These are phyloP conservation scores for Sarocladium strictum DNA, from an alignment of 2,329 filamentous ascomycete genomes.

Conservation along the genomic window DNA sequence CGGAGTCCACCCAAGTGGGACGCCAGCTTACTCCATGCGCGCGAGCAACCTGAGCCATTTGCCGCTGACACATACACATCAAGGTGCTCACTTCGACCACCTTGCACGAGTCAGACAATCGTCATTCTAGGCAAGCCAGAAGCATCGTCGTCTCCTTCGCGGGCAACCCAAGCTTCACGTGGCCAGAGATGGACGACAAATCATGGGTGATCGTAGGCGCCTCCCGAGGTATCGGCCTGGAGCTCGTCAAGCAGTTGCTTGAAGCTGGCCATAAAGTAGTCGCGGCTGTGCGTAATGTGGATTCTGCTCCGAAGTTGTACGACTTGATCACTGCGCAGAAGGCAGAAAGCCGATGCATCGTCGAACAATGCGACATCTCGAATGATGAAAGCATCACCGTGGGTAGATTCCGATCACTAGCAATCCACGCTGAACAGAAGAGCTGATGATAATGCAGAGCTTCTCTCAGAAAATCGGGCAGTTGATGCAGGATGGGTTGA, in stretches of 20 bases:
- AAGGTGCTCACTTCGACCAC: too few relatives aligned
- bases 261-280: neutral
- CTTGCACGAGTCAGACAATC: too few relatives aligned
- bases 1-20: too few relatives aligned
- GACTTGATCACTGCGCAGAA: constrained; percentile 9
- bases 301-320: constrained; percentile 5
- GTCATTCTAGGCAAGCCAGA: too few relatives aligned
- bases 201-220: constrained; percentile 9
- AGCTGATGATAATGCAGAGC: neutral
- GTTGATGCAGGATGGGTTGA: neutral
- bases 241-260: constrained; percentile 9
- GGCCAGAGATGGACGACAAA: constrained; percentile 1
- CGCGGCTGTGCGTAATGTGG: constrained; percentile 5
- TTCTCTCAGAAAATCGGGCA: neutral
- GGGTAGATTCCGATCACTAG: neutral
- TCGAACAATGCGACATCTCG: constrained; percentile 8
- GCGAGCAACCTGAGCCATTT: too few relatives aligned
- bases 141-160: too few relatives aligned
- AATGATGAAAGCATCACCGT: constrained; percentile 8
- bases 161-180: too few relatives aligned
- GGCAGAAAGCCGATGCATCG: constrained; percentile 1
- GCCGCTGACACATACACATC: too few relatives aligned
- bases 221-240: constrained; percentile 12
- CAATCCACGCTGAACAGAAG: neutral
- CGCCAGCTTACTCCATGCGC: too few relatives aligned